Evolutionary conservation across 345 rosid species (phyloP).

Genomic region (Camelina laxa): DNA sequence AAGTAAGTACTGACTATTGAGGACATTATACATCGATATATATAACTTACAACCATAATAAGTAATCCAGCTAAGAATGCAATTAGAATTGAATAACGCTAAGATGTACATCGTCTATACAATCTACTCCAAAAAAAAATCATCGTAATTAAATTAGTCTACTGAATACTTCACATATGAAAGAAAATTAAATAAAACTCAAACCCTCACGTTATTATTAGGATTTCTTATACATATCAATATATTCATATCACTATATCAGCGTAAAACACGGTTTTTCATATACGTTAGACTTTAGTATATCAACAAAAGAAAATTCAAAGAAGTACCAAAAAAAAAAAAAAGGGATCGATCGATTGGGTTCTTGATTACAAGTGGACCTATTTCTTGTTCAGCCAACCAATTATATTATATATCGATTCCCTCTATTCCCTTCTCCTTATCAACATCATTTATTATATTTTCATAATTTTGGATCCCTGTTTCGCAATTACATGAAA

Average conservation of each 20-base stretch:
- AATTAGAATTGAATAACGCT: neutral
- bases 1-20: neutral
- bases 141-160: neutral
- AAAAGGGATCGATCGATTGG: neutral
- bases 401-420: conserved; percentile 24
- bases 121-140: neutral
- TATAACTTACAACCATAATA: too few relatives aligned
- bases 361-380: conserved; percentile 10
- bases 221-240: neutral
- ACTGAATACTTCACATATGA: too few relatives aligned
- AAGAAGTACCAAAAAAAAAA: too few relatives aligned
- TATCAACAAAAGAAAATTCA: too few relatives aligned
- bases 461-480: conserved; percentile 17
- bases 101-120: neutral
- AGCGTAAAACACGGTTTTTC: neutral
- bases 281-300: neutral
- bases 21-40: too few relatives aligned
- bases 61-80: too few relatives aligned
- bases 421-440: conserved; percentile 27
- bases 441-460: conserved; percentile 23
- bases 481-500: conserved; percentile 22
- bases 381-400: conserved; percentile 48
- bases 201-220: too few relatives aligned
- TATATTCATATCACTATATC: too few relatives aligned
- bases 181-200: neutral